These are phyloP conservation scores for Borealophlyctis nickersoniae DNA, from an alignment of 192 early-diverging fungal genomes.

Conservation along the genomic window DNA sequence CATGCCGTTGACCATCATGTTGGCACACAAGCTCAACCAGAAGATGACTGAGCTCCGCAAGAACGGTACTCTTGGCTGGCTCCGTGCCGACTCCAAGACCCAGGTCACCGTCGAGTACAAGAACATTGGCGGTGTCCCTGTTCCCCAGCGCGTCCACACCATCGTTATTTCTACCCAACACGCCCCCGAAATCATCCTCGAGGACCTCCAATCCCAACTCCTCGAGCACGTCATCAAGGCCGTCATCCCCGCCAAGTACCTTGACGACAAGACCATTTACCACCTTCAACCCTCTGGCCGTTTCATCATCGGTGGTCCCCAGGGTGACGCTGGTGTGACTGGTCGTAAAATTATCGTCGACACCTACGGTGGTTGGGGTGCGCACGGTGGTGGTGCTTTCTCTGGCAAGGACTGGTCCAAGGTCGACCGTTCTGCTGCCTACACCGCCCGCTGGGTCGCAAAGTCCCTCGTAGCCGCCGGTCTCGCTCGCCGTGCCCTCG, in stretches of 20 bases:
- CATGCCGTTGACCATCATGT: slow-evolving; percentile 93
- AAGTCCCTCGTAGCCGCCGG: slow-evolving; percentile 94
- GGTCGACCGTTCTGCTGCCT: slow-evolving; percentile 98
- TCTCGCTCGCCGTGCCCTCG: slow-evolving; percentile 86
- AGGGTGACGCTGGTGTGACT: slow-evolving; percentile 99
- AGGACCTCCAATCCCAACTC: slow-evolving; percentile 79
- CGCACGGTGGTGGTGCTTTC: slow-evolving; percentile 98
- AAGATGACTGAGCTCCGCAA: slow-evolving; percentile 94
- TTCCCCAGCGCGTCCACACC: slow-evolving; percentile 94
- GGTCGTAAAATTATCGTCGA: slow-evolving; percentile 94
- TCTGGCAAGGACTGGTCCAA: slow-evolving; percentile 99
- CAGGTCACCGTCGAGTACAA: slow-evolving; percentile 99
- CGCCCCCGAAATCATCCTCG: slow-evolving; percentile 80
- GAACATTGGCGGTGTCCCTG: slow-evolving; percentile 89
- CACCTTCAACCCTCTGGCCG: slow-evolving; percentile 98
- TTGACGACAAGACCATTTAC: slow-evolving; percentile 87
- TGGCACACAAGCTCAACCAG: slow-evolving; percentile 97
- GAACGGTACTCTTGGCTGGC: slow-evolving; percentile 83
- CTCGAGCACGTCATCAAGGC: slow-evolving; percentile 89
- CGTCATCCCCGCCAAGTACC: slow-evolving; percentile 88
- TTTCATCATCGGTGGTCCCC: slow-evolving; percentile 99
- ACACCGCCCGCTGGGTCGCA: slow-evolving; percentile 96
- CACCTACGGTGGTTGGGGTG: slow-evolving; percentile 92
- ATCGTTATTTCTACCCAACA: slow-evolving; percentile 98
- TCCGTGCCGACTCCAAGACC: slow-evolving; percentile 99